Conservation (phyloP, 1,284 basidiomycete species). For the Naganishia sp. region DNA sequence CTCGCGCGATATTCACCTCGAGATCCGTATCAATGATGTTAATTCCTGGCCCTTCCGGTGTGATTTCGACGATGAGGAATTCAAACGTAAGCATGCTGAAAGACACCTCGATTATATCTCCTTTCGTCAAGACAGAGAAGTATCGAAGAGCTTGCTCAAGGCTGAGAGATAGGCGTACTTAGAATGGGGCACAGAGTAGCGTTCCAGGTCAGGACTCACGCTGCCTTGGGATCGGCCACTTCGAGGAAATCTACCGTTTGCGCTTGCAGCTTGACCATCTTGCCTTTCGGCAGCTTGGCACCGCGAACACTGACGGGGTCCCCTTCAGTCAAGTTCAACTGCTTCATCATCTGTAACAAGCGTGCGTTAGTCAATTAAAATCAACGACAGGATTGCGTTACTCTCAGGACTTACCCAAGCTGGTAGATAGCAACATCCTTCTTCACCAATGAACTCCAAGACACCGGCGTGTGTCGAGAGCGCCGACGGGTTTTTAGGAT, state of each 20-base stretch:
- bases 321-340: conserved; percentile 81
- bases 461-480: conserved; percentile 91
- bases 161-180: conserved; percentile 54
- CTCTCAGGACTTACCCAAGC: conserved; percentile 67
- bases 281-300: conserved; percentile 84
- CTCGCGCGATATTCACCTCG: conserved; percentile 62
- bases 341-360: conserved; percentile 83
- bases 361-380: background rate
- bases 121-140: conserved; percentile 85
- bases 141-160: conserved; percentile 93
- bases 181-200: background rate
- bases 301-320: conserved; percentile 93
- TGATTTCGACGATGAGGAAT: conserved; percentile 91
- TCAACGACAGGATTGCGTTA: background rate
- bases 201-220: conserved; percentile 62
- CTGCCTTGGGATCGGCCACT: conserved; percentile 85
- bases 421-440: conserved; percentile 91
- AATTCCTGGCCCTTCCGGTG: conserved; percentile 85
- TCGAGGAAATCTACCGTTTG: conserved; percentile 95
- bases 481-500: conserved; percentile 79
- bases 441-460: conserved; percentile 96
- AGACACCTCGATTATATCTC: conserved; percentile 87
- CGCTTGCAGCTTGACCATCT: conserved; percentile 94
- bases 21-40: conserved; percentile 93
- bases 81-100: conserved; percentile 94